Evolutionary conservation across 2,329 filamentous ascomycete genomes (phyloP).

Genomic region (Botrytis fragariae): DNA sequence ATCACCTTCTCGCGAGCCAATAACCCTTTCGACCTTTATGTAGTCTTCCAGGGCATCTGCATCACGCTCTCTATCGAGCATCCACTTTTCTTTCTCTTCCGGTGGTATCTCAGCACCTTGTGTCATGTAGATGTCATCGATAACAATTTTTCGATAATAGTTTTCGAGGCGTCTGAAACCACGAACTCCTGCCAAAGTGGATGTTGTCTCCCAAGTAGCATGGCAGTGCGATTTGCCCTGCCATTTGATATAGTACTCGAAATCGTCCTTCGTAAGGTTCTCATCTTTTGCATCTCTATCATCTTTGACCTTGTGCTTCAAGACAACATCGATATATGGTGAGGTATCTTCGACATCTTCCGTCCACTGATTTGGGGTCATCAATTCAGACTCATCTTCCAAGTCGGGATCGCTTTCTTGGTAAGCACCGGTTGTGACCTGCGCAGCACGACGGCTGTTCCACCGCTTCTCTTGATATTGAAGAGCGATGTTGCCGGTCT

Average conservation of each 20-base stretch:
- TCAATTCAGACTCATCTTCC: constrained; percentile 61
- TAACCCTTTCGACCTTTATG: constrained; percentile 89
- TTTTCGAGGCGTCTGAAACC: constrained; percentile 91
- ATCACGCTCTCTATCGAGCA: constrained; percentile 89
- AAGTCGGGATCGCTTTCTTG: constrained; percentile 66
- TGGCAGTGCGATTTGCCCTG: constrained; percentile 93
- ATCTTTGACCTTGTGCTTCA: constrained; percentile 79
- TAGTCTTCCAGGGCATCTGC: constrained; percentile 86
- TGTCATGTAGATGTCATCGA: constrained; percentile 74
- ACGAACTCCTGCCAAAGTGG: constrained; percentile 70
- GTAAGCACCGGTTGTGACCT: constrained; percentile 61
- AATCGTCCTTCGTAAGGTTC: constrained; percentile 67
- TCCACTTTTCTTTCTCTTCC: constrained; percentile 89
- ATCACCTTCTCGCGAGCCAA: constrained; percentile 76
- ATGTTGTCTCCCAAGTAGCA: constrained; percentile 87
- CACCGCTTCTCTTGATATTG: constrained; percentile 81
- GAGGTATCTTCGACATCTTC: constrained; percentile 71
- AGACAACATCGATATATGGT: constrained; percentile 85
- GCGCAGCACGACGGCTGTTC: constrained; percentile 81
- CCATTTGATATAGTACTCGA: constrained; percentile 95
- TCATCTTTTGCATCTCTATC: constrained; percentile 55
- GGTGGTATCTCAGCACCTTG: constrained; percentile 72
- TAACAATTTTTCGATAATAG: constrained; percentile 82
- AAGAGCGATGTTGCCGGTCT: constrained; percentile 63
- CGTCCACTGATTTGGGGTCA: constrained; percentile 68